Evolutionary conservation across 306 rosid genomes (phyloP).

Genomic region (Abrus precatorius): DNA sequence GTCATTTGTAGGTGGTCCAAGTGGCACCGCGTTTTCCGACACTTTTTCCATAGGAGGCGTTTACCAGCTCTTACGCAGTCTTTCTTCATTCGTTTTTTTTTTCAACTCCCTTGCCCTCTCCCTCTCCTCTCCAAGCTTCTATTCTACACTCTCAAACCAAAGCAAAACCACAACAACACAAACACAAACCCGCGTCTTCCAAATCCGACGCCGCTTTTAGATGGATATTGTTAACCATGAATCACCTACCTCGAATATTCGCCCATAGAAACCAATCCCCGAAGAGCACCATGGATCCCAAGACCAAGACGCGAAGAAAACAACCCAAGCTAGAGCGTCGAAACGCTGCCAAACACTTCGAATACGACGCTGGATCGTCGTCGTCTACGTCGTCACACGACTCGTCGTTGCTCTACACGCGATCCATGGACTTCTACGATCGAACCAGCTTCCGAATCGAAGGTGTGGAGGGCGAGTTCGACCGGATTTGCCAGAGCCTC

Average conservation of each 20-base stretch:
- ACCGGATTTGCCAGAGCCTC: constrained; percentile 59
- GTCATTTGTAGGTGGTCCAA: constrained; percentile 40
- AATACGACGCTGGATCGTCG: constrained; percentile 67
- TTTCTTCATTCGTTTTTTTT: not conserved
- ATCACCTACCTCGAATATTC: constrained; percentile 70
- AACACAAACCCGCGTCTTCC: not conserved
- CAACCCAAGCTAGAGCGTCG: constrained; percentile 86
- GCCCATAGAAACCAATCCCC: constrained; percentile 48
- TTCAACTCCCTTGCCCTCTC: not conserved
- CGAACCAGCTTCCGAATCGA: constrained; percentile 78
- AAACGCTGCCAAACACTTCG: constrained; percentile 74
- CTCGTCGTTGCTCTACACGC: constrained; percentile 58
- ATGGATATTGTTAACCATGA: constrained; percentile 75
- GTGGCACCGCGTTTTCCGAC: constrained; percentile 76
- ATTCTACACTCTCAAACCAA: too few relatives aligned
- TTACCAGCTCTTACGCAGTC: constrained; percentile 54
- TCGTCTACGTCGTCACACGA: constrained; percentile 53
- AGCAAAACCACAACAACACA: not conserved
- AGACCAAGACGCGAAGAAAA: constrained; percentile 48
- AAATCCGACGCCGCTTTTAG: constrained; percentile 44
- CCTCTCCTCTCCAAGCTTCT: too few relatives aligned
- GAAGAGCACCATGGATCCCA: constrained; percentile 57
- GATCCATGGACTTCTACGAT: constrained; percentile 70
- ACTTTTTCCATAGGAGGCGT: constrained; percentile 59
- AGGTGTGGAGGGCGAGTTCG: constrained; percentile 80